Evolutionary conservation across 2,329 filamentous ascomycete genomes (phyloP).

Genomic region (Zymoseptoria pseudotritici): DNA sequence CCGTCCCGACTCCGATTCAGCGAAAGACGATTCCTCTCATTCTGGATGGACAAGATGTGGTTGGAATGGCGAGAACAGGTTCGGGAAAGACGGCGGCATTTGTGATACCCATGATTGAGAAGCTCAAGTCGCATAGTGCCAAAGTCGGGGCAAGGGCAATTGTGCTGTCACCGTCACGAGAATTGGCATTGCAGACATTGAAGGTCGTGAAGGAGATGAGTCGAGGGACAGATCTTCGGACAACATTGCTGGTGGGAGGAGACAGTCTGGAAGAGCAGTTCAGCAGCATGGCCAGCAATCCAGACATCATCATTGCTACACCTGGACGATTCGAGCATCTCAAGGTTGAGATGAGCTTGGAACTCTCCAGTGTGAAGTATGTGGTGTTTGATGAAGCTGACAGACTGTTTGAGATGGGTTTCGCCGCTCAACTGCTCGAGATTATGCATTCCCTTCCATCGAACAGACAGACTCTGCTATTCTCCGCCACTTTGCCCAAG

Average conservation of each 20-base stretch:
- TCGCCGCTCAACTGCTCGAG: slow-evolving; percentile 84
- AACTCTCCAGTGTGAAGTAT: slow-evolving; percentile 85
- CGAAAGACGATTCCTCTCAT: slow-evolving; percentile 91
- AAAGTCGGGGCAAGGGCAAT: slow-evolving; percentile 80
- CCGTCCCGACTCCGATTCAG: slow-evolving; percentile 93
- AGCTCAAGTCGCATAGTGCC: slow-evolving; percentile 77
- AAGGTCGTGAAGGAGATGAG: slow-evolving; percentile 95
- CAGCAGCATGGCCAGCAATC: slow-evolving; percentile 82
- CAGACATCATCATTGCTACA: slow-evolving; percentile 94
- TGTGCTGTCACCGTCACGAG: slow-evolving; percentile 85
- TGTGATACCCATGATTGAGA: slow-evolving; percentile 96
- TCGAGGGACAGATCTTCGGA: slow-evolving; percentile 81
- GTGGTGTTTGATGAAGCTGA: slow-evolving; percentile 98
- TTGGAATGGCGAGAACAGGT: slow-evolving; percentile 97
- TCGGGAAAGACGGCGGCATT: slow-evolving; percentile 98
- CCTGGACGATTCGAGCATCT: slow-evolving; percentile 93
- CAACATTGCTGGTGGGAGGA: slow-evolving; percentile 85
- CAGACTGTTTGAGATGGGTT: slow-evolving; percentile 96
- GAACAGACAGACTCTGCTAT: slow-evolving; percentile 81
- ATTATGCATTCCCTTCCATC: slow-evolving; percentile 82
- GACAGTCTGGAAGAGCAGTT: slow-evolving; percentile 96
- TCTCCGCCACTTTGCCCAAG: slow-evolving; percentile 90
- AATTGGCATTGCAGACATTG: slow-evolving; percentile 87
- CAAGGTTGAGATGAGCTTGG: slow-evolving; percentile 91
- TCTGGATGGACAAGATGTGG: slow-evolving; percentile 86